Base-by-base conservation (phyloP, 2,329 filamentous ascomycete species). In the Monilinia laxa region DNA sequence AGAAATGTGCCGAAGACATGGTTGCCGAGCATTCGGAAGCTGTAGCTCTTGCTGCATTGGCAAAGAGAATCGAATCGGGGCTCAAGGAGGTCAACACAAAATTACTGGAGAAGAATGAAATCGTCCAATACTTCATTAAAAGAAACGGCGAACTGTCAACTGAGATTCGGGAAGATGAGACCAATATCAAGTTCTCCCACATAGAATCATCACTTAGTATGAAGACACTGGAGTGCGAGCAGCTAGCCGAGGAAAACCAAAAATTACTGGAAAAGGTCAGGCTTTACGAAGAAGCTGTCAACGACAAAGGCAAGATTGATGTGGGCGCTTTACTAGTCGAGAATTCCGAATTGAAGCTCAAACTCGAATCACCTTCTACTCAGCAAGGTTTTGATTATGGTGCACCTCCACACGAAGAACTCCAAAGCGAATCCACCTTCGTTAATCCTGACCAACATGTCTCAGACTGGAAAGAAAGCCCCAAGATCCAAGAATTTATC, bases 221-320 rank as follows among this genome's bases (percentile, higher is more conserved):
- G 31, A 65, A 65, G 45, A 58, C 38, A 14, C 23, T 59, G 14
- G 63, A 65, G 53, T 65, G 63, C 35, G 63, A 65, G 23, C 63
- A 65, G 18, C 18, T 65, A 18, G 11, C n/a, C 11, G 54, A 65
- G 38, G 63, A 65, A 42, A 60, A 52, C 25, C 63, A 65, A 42
- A 65, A 59, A 23, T 31, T 65, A 11, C 18, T 28, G 45, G 63
- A 65, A 25, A 65, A 65, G 28, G 25, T 59, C 42, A 52, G 47
- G 28, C 55, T 65, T 14, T 65, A 65, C 18, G 63, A 65, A 59
- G 63, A 65, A 60, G 35, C 55, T 25, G 63, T 65, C 23, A 65
- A 65, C 31, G n/a, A 65, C 14, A 65, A 65, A 35, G 63, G 63
- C 11, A 65, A 65, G 23, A 51, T 65, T 55, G 63, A 65, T n/a